Evolutionary conservation across 1,284 basidiomycete genomes (phyloP).

Genomic region (Omphalotus olearius): DNA sequence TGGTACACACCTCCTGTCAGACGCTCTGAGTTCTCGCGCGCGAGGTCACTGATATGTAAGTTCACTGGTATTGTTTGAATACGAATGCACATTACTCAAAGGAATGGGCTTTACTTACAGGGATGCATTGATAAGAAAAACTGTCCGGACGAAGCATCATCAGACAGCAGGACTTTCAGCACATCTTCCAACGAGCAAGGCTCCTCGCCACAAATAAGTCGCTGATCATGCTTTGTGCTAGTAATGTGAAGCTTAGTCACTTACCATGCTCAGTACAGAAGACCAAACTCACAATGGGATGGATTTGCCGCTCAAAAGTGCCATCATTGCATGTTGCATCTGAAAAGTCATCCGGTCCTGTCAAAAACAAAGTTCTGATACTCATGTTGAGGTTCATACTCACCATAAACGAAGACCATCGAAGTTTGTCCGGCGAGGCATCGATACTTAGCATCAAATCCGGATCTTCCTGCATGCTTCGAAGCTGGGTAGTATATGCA

Average conservation of each 20-base stretch:
- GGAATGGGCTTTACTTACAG: not conserved
- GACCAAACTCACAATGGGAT: slow-evolving; percentile 4
- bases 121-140: slow-evolving; percentile 1
- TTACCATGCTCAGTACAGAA: no score
- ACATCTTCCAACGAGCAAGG: not conserved
- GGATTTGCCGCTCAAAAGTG: not conserved
- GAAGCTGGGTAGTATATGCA: not conserved
- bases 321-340: slow-evolving; percentile 4
- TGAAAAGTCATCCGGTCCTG: no score
- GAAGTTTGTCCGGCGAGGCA: not conserved
- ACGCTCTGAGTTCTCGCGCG: slow-evolving; percentile 6
- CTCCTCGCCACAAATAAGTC: slow-evolving; percentile 5
- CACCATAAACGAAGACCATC: not conserved
- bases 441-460: not conserved
- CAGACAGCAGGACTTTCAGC: not conserved
- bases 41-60: slow-evolving; percentile 1
- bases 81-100: not conserved
- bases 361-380: no score
- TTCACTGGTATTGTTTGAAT: not conserved
- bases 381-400: not conserved
- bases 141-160: not conserved
- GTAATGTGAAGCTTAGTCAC: no score
- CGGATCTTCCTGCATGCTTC: not conserved
- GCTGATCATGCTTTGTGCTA: slow-evolving; percentile 3
- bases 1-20: slow-evolving; percentile 4